A percentile compares a stretch with the other conserved stretches of the same genome.
These are phyloP conservation scores for Sordariomycetes sp. DNA, from an alignment of 2,329 filamentous ascomycete genomes.

Conservation along the genomic window DNA sequence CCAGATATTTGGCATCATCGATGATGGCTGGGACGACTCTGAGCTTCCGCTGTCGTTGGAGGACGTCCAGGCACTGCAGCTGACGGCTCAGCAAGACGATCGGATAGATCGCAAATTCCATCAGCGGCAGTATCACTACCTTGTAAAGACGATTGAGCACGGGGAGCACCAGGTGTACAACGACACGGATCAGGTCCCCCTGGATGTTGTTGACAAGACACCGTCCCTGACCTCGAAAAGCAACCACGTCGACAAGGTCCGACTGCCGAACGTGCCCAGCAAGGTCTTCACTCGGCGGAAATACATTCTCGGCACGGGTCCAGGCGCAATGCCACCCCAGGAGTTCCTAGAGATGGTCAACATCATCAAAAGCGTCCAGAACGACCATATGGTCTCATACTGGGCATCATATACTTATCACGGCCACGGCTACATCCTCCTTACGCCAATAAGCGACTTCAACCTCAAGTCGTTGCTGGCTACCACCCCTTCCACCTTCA, in stretches of 20 bases:
- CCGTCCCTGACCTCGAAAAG: slow-evolving; percentile 25
- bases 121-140: slow-evolving; percentile 59
- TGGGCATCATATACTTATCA: slow-evolving; percentile 63
- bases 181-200: slow-evolving; percentile 58
- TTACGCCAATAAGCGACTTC: slow-evolving; percentile 57
- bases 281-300: slow-evolving; percentile 48
- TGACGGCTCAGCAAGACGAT: slow-evolving; percentile 51
- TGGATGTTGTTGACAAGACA: slow-evolving; percentile 56
- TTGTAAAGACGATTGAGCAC: slow-evolving; percentile 53
- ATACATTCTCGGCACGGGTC: slow-evolving; percentile 37
- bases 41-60: slow-evolving; percentile 62
- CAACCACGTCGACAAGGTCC: slow-evolving; percentile 45
- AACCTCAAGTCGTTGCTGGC: slow-evolving; percentile 60
- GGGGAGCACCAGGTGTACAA: slow-evolving; percentile 56
- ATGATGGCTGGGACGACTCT: slow-evolving; percentile 68
- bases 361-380: slow-evolving; percentile 47
- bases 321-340: slow-evolving; percentile 34
- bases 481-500: slow-evolving; percentile 51
- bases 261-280: slow-evolving; percentile 52
- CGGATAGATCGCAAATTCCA: slow-evolving; percentile 61
- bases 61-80: slow-evolving; percentile 52
- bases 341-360: slow-evolving; percentile 55
- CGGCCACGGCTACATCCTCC: slow-evolving; percentile 54
- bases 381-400: slow-evolving; percentile 61
- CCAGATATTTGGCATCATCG: slow-evolving; percentile 66